A percentile compares a stretch with the other conserved stretches of the same genome.
These are phyloP conservation scores for Candida smagusa DNA, from an alignment of 1,139 yeast genomes.

Conservation along the genomic window DNA sequence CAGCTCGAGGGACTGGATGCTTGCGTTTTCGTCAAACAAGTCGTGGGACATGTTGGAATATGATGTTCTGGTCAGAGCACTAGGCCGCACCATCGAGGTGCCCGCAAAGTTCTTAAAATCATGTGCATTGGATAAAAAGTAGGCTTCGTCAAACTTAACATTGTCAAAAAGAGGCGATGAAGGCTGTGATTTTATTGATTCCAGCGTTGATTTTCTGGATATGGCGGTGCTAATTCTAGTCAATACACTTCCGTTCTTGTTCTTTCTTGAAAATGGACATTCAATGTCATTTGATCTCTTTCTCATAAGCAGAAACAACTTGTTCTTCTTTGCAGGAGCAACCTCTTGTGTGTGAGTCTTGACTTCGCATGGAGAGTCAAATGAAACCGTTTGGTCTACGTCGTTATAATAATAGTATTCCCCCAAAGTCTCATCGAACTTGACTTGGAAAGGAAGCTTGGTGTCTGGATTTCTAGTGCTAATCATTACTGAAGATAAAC, in stretches of 20 bases:
- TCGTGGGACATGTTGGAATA: conserved; percentile 7
- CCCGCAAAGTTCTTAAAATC: conserved; percentile 33
- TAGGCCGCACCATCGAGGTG: conserved; percentile 18
- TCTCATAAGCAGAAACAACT: conserved; percentile 7
- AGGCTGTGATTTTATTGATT: not conserved
- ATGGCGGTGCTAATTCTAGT: conserved; percentile 9
- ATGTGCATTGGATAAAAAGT: conserved; percentile 21
- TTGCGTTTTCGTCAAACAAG: conserved; percentile 17
- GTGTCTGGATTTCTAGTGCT: not conserved
- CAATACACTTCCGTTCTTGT: conserved; percentile 17
- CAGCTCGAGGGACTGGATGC: not conserved
- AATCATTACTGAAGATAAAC: not conserved
- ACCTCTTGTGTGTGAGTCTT: conserved; percentile 8
- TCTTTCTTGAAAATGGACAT: conserved; percentile 3
- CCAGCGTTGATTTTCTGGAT: not conserved
- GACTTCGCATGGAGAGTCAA: conserved; percentile 44
- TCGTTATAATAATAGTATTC: conserved; percentile 38
- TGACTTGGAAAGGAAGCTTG: conserved; percentile 14
- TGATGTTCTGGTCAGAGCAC: not conserved
- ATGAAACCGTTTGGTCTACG: conserved; percentile 29
- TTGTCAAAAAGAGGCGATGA: not conserved
- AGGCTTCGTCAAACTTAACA: conserved; percentile 25
- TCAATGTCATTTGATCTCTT: not conserved
- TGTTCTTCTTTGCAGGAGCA: conserved; percentile 4
- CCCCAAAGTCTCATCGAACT: conserved; percentile 31